phyloP scores from a whole-genome alignment of 1,284 basidiomycete species.

The Ceratobasidium sp. region DNA sequence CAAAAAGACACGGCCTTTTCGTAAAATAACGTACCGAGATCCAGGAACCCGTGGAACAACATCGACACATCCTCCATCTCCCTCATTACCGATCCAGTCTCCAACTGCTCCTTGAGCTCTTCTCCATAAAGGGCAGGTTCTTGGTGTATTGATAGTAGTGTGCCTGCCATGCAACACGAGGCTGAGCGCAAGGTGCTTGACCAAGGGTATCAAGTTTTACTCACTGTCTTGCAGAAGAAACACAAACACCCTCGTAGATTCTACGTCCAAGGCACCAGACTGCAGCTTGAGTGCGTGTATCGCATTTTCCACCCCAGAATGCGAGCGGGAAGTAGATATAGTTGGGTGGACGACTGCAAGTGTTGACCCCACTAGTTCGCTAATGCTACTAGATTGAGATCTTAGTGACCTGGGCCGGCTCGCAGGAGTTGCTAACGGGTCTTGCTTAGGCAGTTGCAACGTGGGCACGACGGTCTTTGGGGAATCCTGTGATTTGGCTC shows the following conservation, averaged over 20 bases:
- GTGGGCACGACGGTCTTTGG: conserved; percentile 6
- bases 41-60: conserved; percentile 38
- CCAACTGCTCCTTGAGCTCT: conserved; percentile 20
- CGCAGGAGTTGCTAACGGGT: not conserved
- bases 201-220: not conserved
- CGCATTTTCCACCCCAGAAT: conserved; percentile 19
- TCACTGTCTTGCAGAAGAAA: conserved; percentile 38
- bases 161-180: conserved; percentile 8
- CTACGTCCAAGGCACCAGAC: conserved; percentile 30
- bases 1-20: not conserved
- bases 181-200: not conserved
- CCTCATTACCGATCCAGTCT: conserved; percentile 4
- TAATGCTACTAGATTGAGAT: conserved; percentile 22
- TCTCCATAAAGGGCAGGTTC: conserved; percentile 13
- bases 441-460: not conserved
- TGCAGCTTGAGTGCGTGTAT: conserved; percentile 25
- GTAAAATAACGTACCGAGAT: conserved; percentile 26
- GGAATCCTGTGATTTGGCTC: conserved; percentile 6
- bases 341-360: conserved; percentile 29
- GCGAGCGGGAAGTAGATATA: not conserved
- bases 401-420: conserved; percentile 22
- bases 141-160: conserved; percentile 33
- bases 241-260: conserved; percentile 33
- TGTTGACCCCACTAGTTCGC: conserved; percentile 30
- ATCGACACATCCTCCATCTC: conserved; percentile 26